These are phyloP conservation scores for Lumnitzera racemosa DNA, from an alignment of 345 rosid genomes.

Conservation along the genomic window DNA sequence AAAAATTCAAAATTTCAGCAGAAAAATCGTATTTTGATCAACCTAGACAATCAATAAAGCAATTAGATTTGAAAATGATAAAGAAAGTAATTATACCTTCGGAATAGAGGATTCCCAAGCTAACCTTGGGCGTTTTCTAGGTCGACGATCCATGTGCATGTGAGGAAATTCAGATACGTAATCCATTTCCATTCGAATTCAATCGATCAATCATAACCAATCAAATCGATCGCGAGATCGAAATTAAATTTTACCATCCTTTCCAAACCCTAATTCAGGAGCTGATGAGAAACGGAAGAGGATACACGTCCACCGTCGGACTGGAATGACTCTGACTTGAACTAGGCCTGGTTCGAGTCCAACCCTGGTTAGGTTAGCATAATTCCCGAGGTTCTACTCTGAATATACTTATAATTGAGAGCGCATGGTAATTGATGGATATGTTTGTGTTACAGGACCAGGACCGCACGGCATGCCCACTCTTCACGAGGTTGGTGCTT, in stretches of 20 bases:
- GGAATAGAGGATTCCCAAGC: slow-evolving; percentile 49
- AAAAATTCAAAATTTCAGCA: not conserved
- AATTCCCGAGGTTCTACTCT: no score
- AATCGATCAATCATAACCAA: slow-evolving; percentile 9
- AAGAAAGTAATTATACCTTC: slow-evolving; percentile 30
- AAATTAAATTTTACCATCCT: not conserved
- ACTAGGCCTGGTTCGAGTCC: no score
- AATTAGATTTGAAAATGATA: not conserved
- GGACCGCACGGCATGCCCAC: no score
- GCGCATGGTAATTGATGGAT: no score
- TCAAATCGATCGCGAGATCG: slow-evolving; percentile 3
- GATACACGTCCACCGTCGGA: no score
- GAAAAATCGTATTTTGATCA: not conserved
- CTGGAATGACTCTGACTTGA: no score
- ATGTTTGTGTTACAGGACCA: no score
- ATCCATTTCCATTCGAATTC: slow-evolving; percentile 40
- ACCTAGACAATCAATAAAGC: no score
- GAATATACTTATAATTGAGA: no score
- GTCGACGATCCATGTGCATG: slow-evolving; percentile 53
- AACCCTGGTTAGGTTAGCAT: no score
- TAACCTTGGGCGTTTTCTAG: slow-evolving; percentile 49
- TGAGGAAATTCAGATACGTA: slow-evolving; percentile 38
- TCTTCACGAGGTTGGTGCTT: no score
- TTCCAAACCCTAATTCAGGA: not conserved
- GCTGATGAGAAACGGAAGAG: no score